Evolutionary conservation across 2,329 filamentous ascomycete species (phyloP).

Genomic region (Epichloe gansuensis): DNA sequence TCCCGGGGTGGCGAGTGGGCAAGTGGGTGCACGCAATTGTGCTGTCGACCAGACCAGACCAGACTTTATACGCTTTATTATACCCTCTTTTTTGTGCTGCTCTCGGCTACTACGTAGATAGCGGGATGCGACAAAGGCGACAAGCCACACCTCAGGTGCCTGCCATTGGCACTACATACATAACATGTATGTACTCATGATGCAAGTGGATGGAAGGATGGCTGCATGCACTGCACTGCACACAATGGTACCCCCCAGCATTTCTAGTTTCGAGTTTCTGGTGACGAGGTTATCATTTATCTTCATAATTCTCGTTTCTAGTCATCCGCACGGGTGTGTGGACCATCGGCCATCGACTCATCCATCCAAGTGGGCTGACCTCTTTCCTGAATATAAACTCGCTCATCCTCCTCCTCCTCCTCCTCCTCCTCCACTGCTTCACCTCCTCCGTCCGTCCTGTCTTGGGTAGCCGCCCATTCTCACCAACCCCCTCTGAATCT

Average conservation of each 20-base stretch:
- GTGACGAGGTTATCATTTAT: no score
- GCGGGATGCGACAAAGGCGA: neutral
- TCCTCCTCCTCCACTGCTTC: neutral
- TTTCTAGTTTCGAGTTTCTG: no score
- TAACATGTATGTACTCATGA: neutral
- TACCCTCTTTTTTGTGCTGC: neutral
- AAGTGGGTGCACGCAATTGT: neutral
- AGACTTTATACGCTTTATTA: neutral
- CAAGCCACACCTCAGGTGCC: neutral
- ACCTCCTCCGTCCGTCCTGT: no score
- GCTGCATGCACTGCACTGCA: neutral
- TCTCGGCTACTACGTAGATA: neutral
- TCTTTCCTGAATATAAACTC: conserved; percentile 6
- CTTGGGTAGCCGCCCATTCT: neutral
- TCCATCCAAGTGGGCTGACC: neutral
- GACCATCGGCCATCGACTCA: neutral
- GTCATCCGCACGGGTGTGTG: neutral
- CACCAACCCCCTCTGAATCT: neutral
- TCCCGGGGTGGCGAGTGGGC: no score
- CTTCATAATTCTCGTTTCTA: no score
- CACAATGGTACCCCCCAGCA: neutral
- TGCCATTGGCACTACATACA: neutral
- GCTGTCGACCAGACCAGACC: neutral
- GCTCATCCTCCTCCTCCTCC: neutral
- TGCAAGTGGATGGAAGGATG: no score